Conservation (phyloP, 768 basidiomycete species). For the Trametes villosa region DNA sequence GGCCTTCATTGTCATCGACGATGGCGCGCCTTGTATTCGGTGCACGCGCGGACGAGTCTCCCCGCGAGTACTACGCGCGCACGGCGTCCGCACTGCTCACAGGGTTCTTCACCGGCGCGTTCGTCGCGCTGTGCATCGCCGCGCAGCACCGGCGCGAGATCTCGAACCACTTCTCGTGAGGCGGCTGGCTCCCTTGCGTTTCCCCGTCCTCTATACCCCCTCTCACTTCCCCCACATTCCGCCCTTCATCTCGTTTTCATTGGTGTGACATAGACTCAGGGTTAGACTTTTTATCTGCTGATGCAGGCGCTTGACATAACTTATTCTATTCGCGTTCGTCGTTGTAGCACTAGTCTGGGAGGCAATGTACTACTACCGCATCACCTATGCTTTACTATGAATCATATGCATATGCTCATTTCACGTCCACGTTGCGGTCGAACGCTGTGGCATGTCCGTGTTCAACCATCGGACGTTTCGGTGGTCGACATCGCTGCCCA, state of each 20-base stretch:
- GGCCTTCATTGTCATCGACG: neutral
- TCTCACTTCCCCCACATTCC: neutral
- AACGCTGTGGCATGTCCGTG: too few relatives aligned
- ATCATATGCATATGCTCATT: neutral
- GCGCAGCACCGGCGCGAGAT: conserved; percentile 53
- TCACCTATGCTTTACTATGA: neutral
- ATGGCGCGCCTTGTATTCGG: neutral
- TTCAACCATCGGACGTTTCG: too few relatives aligned
- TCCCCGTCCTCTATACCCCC: neutral
- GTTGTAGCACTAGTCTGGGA: conserved; percentile 12
- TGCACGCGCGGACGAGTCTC: conserved; percentile 8
- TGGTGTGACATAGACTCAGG: too few relatives aligned
- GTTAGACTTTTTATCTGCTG: too few relatives aligned
- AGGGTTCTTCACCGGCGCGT: conserved; percentile 63
- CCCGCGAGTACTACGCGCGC: conserved; percentile 27
- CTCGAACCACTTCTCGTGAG: conserved; percentile 31
- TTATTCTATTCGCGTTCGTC: conserved; percentile 17
- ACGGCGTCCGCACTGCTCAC: conserved; percentile 54
- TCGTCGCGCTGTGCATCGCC: conserved; percentile 56
- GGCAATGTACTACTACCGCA: conserved; percentile 4
- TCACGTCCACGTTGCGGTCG: too few relatives aligned
- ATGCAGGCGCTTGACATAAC: conserved; percentile 7
- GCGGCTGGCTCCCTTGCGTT: neutral
- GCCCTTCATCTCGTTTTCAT: neutral
- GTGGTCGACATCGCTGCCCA: too few relatives aligned